Base-by-base conservation (phyloP, 1,139 yeast species). In the Hanseniaspora gamundiae region DNA sequence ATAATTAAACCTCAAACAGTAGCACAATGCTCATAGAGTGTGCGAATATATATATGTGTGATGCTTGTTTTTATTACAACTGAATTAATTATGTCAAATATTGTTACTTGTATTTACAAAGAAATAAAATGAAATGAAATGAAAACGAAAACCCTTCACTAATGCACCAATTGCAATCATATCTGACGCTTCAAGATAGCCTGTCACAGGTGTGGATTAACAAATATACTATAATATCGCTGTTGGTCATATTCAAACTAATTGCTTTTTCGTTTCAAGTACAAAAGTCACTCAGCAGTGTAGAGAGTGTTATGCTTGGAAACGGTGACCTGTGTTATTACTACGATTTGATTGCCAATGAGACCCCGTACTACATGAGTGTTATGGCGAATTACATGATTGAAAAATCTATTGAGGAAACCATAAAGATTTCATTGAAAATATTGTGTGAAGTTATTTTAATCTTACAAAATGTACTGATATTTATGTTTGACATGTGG, bases 401-500 rank as follows among this genome's bases (percentile, higher is more conserved):
- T 1, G 65, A 68, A 2, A 59, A 65, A 19, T 60, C 73, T 0
- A 57, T 82, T 41, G 67, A 70, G 21, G 67, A 68, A 29, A 59
- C 77, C 0, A 70, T 78, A 22, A 54, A 61, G 2, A 76, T 71
- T 0, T 60, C 75, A 4, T 53, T 70, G 22, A 54, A 61, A 2
- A 52, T 69, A 2, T 45, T 76, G 29, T 56, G 67, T 2, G 49
- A 78, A 31, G 52, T 75, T 14, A 58, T 84, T 0, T 69, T 74
- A 0, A 79, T 79, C 0, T 65, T 80, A 13, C 80, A 83, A 52
- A 69, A 72, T 40, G 51, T 87, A 31, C 59, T 84, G 0, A 55
- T 76, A 10, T 87, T 91, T 56, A 67, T 77, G 21, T 62, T 91
- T 16, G 87, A 85, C 38, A 55, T 88, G 49, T 73, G 82, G 43